A percentile compares a stretch with the other conserved stretches of the same genome.
These are phyloP conservation scores for Gossypium gossypioides DNA, from an alignment of 441 rosid genomes.

Conservation along the genomic window DNA sequence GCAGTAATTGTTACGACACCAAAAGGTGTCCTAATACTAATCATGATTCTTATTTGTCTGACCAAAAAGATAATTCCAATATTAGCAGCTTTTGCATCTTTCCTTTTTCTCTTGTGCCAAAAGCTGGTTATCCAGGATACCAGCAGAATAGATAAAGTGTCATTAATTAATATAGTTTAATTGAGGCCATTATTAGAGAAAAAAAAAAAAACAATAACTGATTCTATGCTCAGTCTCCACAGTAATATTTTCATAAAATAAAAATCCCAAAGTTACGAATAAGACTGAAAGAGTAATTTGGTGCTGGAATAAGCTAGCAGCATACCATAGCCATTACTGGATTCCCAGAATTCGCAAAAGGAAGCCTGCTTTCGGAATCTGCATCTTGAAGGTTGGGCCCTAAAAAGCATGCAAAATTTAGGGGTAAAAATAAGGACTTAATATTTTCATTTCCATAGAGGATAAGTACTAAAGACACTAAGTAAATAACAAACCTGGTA, in stretches of 20 bases:
- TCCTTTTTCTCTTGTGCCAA: not conserved
- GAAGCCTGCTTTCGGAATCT: conserved; percentile 58
- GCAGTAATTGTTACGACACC: not conserved
- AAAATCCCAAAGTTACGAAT: not conserved
- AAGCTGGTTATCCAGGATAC: not conserved
- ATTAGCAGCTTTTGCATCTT: not conserved
- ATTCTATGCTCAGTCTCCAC: not conserved
- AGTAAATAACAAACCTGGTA: conserved; percentile 30
- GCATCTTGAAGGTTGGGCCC: conserved; percentile 40
- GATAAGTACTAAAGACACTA: conserved; percentile 6
- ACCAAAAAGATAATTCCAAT: not conserved
- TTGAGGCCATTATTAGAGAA: not conserved
- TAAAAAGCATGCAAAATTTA: conserved; percentile 19
- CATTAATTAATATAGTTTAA: not conserved
- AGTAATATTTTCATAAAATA: not conserved
- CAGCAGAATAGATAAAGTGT: not conserved
- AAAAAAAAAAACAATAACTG: not conserved
- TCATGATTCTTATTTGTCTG: not conserved
- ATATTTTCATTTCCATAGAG: not conserved
- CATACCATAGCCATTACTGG: conserved; percentile 90
- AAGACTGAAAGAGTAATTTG: not conserved
- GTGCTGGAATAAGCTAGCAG: conserved; percentile 1
- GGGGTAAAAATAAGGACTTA: conserved; percentile 2
- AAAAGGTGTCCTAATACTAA: not conserved
- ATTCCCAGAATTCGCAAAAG: conserved; percentile 75